These are phyloP conservation scores for Trichosporon asahii DNA, from an alignment of 1,284 basidiomycete genomes.

Conservation along the genomic window DNA sequence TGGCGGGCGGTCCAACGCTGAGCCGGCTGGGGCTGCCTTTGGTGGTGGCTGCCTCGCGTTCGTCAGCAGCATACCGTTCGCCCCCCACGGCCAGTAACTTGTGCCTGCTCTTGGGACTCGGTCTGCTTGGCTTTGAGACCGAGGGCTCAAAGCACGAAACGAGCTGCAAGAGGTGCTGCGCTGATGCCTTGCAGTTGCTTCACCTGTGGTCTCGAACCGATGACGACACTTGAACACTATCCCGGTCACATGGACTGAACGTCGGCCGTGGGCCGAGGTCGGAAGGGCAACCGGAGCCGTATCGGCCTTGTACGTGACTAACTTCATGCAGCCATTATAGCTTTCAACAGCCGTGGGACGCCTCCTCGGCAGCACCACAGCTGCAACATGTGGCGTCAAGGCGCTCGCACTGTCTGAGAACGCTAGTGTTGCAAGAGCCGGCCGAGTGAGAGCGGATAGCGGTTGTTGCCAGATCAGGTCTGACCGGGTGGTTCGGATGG, in stretches of 20 bases:
- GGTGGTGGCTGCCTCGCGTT: not conserved
- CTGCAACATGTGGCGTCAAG: not conserved
- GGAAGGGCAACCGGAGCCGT: not conserved
- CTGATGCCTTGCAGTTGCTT: not conserved
- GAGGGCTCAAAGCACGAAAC: not conserved
- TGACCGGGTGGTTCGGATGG: not conserved
- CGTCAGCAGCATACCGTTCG: not conserved
- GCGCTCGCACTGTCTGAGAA: not conserved
- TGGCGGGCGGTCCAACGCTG: not conserved
- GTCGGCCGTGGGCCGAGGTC: not conserved
- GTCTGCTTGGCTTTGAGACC: not conserved
- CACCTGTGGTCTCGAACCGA: not conserved
- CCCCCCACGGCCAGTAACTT: not conserved
- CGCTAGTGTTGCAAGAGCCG: not conserved
- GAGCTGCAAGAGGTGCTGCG: not conserved
- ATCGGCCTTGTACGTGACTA: not conserved
- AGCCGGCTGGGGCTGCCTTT: not conserved
- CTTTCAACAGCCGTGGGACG: not conserved
- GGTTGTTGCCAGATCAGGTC: not conserved
- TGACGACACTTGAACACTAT: not conserved
- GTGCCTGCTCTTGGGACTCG: not conserved
- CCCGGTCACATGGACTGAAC: constrained; percentile 6
- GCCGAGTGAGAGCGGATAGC: not conserved
- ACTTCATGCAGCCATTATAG: not conserved
- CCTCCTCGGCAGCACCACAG: not conserved